These are phyloP conservation scores for Cyberlindnera petersonii DNA, from an alignment of 805 yeast genomes.

Conservation along the genomic window DNA sequence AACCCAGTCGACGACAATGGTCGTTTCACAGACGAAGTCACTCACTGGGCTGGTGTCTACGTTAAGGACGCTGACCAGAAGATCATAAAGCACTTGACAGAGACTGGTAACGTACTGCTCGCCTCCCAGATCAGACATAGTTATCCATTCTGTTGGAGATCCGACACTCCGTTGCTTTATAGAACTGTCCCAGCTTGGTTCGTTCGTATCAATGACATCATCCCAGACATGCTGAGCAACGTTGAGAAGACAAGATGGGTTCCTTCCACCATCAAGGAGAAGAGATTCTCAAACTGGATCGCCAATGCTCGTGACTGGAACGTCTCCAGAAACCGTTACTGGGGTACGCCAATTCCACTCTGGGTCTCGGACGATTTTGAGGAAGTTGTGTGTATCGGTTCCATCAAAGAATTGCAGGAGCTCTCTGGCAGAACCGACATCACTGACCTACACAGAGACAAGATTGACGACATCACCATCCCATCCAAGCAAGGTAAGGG, in stretches of 20 bases:
- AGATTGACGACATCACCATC: slow-evolving; percentile 85
- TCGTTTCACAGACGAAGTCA: slow-evolving; percentile 68
- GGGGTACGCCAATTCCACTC: slow-evolving; percentile 99
- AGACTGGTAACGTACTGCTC: slow-evolving; percentile 66
- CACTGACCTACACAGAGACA: slow-evolving; percentile 91
- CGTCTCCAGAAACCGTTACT: slow-evolving; percentile 94
- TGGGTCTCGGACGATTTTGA: slow-evolving; percentile 95
- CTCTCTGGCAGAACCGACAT: slow-evolving; percentile 79
- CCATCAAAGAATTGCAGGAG: slow-evolving; percentile 79
- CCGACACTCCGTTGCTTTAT: slow-evolving; percentile 95
- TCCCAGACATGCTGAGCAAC: slow-evolving; percentile 85
- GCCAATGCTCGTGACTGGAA: slow-evolving; percentile 99
- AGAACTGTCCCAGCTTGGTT: slow-evolving; percentile 99
- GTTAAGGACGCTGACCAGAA: slow-evolving; percentile 94
- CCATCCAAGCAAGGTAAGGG: slow-evolving; percentile 93
- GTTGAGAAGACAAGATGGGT: slow-evolving; percentile 93
- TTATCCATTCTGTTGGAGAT: slow-evolving; percentile 99
- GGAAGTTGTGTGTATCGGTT: slow-evolving; percentile 91
- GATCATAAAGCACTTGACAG: slow-evolving; percentile 81
- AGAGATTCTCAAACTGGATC: slow-evolving; percentile 96
- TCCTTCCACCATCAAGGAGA: slow-evolving; percentile 84
- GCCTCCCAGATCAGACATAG: slow-evolving; percentile 88
- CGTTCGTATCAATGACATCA: slow-evolving; percentile 79
- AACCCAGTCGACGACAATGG: slow-evolving; percentile 95
- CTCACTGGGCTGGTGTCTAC: slow-evolving; percentile 74